Percentiles rank a stretch among this genome's conserved stretches.
Conservation (phyloP, 148 eudicot species). For the Rhododendron kiyosumense region DNA sequence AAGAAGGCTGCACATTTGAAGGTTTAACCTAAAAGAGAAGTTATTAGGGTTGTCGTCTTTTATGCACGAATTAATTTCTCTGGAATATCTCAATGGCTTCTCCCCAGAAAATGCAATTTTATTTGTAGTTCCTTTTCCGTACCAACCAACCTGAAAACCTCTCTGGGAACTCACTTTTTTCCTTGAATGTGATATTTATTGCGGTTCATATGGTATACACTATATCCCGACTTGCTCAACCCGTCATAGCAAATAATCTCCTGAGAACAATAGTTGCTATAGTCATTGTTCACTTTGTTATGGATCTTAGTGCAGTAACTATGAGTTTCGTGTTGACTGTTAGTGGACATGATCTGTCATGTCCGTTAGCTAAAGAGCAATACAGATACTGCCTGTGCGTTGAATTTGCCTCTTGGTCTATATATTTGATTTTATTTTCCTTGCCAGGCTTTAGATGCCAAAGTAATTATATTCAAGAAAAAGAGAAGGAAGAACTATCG, state of each 20-base stretch:
- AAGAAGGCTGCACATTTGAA: not conserved
- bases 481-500: conserved; percentile 97
- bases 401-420: not conserved
- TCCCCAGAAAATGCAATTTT: not conserved
- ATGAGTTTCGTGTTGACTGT: not conserved
- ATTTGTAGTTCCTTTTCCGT: not conserved
- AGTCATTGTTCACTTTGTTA: not conserved
- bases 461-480: conserved; percentile 93
- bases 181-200: not conserved
- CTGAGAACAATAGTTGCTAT: not conserved
- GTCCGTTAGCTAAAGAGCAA: not conserved
- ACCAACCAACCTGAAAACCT: not conserved
- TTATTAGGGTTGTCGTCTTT: not conserved
- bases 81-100: not conserved
- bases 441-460: conserved; percentile 88
- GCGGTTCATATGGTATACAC: not conserved
- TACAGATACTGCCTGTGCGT: not conserved
- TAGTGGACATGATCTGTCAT: not conserved
- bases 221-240: not conserved
- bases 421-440: not conserved
- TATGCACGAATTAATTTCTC: not conserved
- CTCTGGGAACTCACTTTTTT: not conserved
- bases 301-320: not conserved
- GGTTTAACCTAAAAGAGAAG: not conserved
- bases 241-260: not conserved